Evolutionary conservation across 768 basidiomycete species (phyloP), one percentile per base, ranked within the genome.

Genomic region (Lactarius deliciosus): DNA sequence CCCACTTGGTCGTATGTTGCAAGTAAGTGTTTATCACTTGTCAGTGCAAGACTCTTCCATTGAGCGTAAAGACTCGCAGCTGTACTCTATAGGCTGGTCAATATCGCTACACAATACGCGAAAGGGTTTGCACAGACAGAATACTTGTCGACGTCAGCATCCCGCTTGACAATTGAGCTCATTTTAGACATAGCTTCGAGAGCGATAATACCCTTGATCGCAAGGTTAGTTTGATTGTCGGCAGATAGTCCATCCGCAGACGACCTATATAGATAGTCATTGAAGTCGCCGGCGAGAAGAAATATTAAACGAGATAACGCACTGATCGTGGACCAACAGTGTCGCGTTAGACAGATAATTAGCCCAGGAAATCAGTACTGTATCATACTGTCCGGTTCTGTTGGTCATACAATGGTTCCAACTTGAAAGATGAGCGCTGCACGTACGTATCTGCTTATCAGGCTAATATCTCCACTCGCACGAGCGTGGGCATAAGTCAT

Each of bases 201-300:
- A 6, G 86, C 87, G 56, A 88, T 76, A 64, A 88, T 86, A 45
- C 88, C 88, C 71, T 90, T 90, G 75, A 89, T 84, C 5, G 87
- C 88, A n/a, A 88, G 78, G 71, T 88, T 89, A 16, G 87, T 89
- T 72, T 87, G 86, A 70, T 89, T 88, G 9, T 80, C 79, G 30
- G 34, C 60, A 4, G 57, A 20, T 15, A 53, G 22, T 1, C 18
- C 8, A 56, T 74, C 69, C 2, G 66, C 64, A 13, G 64, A 59
- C 4, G n/a, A 25, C 41, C 73, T 71, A 47, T 62, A 22, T n/a
- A 20, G 25, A 11, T 25, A 8, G 22, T 40, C 53, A 15, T 47
- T 50, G 60, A 61, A n/a, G 22, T 69, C 32, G 16, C 64, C 25
- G 58, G 41, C 3, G 9, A 10, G 15, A 20, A 16, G 5, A 0